Conservation (phyloP, 1,284 basidiomycete genomes). For the Cutaneotrichosporon curvatum region DNA sequence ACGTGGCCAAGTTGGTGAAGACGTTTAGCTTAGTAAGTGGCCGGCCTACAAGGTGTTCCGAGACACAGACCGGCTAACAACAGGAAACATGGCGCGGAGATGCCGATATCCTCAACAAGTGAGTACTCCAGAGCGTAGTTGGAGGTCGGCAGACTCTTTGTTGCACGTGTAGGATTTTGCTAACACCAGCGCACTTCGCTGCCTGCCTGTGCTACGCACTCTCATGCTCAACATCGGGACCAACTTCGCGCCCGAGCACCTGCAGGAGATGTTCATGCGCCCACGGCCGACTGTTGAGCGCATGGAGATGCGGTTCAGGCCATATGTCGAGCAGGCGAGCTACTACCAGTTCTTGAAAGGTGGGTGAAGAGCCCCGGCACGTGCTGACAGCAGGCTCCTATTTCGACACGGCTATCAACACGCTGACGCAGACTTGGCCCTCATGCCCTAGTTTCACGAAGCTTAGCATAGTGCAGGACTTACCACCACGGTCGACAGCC, state of each 20-base stretch:
- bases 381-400: conserved; percentile 37
- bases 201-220: conserved; percentile 30
- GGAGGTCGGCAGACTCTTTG: neutral
- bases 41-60: too few species aligned
- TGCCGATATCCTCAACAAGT: conserved; percentile 47
- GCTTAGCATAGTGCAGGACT: conserved; percentile 44
- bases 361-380: conserved; percentile 10
- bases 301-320: conserved; percentile 44
- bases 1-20: conserved; percentile 18
- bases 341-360: conserved; percentile 47
- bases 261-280: conserved; percentile 42
- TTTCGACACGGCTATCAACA: conserved; percentile 46
- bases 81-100: conserved; percentile 44
- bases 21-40: conserved; percentile 26
- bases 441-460: conserved; percentile 47
- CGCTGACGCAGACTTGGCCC: conserved; percentile 38
- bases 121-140: neutral
- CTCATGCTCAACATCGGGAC: conserved; percentile 45
- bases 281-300: conserved; percentile 32
- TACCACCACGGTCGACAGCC: conserved; percentile 40
- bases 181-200: conserved; percentile 33
- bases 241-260: conserved; percentile 47
- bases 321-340: conserved; percentile 45
- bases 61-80: conserved; percentile 1
- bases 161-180: neutral